Evolutionary conservation across 345 rosid species (phyloP).

Genomic region (Eucalyptus regnans): DNA sequence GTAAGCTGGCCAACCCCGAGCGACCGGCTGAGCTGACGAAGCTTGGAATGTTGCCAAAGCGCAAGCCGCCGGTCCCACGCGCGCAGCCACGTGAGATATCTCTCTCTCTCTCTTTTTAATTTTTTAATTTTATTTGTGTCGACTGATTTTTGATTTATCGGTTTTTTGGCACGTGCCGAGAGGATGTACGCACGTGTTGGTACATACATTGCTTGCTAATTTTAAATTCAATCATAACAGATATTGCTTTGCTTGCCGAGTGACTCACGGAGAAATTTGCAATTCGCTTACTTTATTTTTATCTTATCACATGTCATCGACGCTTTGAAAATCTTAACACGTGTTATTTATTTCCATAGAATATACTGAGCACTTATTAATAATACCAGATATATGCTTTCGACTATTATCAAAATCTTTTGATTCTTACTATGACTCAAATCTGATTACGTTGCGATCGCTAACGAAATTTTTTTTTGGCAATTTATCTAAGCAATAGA

Average conservation of each 20-base stretch:
- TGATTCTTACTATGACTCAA: rapidly evolving
- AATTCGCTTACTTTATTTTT: too few species aligned
- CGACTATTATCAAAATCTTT: rapidly evolving
- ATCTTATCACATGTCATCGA: too few species aligned
- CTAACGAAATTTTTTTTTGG: rapidly evolving
- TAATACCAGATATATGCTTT: rapidly evolving
- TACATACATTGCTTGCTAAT: not conserved
- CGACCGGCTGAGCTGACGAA: not conserved
- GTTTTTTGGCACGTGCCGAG: not conserved
- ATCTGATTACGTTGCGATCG: not conserved
- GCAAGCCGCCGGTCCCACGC: not conserved
- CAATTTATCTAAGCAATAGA: not conserved
- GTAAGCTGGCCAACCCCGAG: not conserved
- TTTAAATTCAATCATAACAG: too few species aligned
- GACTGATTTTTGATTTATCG: not conserved
- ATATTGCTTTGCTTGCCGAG: not conserved
- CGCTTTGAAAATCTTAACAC: not conserved
- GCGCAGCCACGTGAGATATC: not conserved
- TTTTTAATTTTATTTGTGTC: not conserved
- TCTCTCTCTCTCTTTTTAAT: not conserved
- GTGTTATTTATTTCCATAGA: not conserved
- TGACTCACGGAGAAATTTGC: not conserved
- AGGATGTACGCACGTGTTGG: not conserved
- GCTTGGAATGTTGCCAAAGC: not conserved
- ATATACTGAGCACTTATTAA: too few species aligned